phyloP scores from a whole-genome alignment of 768 basidiomycete genomes.

The Xerocomus spinulosus region DNA sequence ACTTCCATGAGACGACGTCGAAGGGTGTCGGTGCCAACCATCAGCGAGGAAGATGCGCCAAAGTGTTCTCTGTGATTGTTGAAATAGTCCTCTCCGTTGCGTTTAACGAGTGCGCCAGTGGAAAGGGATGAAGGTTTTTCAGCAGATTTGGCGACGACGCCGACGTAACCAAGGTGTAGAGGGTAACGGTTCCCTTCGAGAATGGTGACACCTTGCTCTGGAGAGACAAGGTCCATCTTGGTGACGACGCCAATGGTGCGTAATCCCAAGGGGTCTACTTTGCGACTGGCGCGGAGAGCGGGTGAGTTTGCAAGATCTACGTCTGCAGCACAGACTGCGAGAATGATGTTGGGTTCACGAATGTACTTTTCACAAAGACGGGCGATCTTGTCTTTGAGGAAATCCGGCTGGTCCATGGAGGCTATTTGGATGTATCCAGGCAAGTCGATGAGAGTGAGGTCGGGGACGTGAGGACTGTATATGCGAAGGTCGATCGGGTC shows the following conservation, averaged over 20 bases:
- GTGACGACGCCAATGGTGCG: slow-evolving; percentile 97
- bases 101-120: slow-evolving; percentile 45
- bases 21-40: slow-evolving; percentile 91
- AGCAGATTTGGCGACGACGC: slow-evolving; percentile 84
- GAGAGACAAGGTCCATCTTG: slow-evolving; percentile 95
- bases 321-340: slow-evolving; percentile 98
- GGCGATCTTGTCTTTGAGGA: slow-evolving; percentile 89
- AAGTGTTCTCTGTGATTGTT: slow-evolving; percentile 57
- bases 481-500: slow-evolving; percentile 97
- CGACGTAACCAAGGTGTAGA: slow-evolving; percentile 95
- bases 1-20: slow-evolving; percentile 93
- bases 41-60: slow-evolving; percentile 56
- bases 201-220: slow-evolving; percentile 77
- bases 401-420: slow-evolving; percentile 93
- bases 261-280: slow-evolving; percentile 90
- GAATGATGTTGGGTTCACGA: slow-evolving; percentile 97
- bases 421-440: slow-evolving; percentile 96
- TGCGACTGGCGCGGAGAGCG: slow-evolving; percentile 86
- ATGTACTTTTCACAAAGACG: slow-evolving; percentile 93
- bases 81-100: slow-evolving; percentile 68
- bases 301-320: slow-evolving; percentile 98
- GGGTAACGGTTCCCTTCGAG: slow-evolving; percentile 90
- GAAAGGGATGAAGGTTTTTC: slow-evolving; percentile 52
- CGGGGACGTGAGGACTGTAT: slow-evolving; percentile 92
- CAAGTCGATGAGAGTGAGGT: slow-evolving; percentile 94